Base-by-base conservation (phyloP, 805 yeast genomes). In the Spathaspora arborariae region DNA sequence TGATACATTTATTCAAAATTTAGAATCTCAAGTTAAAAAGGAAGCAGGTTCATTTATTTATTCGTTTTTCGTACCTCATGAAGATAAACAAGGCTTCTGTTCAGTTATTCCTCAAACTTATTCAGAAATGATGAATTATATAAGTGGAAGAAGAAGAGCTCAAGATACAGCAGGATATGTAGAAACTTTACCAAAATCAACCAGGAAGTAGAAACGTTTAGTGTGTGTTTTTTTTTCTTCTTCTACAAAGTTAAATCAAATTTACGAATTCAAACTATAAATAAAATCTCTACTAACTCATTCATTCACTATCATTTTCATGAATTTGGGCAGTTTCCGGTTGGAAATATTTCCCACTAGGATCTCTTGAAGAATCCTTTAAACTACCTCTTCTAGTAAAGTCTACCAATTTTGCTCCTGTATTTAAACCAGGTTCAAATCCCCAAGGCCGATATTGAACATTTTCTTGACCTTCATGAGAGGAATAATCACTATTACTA, bases 91-190 rank as follows among this genome's bases (percentile, higher is more conserved):
- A 18, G 85, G 85, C n/a, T 83, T 77, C 56, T 78, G 83, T 41
- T 79, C 88, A 2, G 92, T 91, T 43, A 72, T 91, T 43, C 97
- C 97, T 3, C 86, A 86, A 62, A 81, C 95, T 0, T 91, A 91
- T 60, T 78, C 83, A 21, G 97, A 91, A 65, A 91, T 90, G 96
- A 89, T 91, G 82, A 85, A 82, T 55, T 91, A 85, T 60, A 77
- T 91, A 15, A 91, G 86, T 58, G 97, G 95, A 21, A 81, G 96
- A 68, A 84, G 97, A 72, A 82, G 95, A 65, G 96, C 96, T 3
- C 75, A 75, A 47, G 95, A 84, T 43, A 88, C 96, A 18, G 91
- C 94, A 22, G 70, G 74, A 42, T 85, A 80, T 61, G 88, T 72
- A 8, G 67, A 58, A 24, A 62, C 68, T 9, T 63, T 71, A 45